phyloP scores from a whole-genome alignment of 1,139 yeast genomes.

The Magnusiomyces fungicola region DNA sequence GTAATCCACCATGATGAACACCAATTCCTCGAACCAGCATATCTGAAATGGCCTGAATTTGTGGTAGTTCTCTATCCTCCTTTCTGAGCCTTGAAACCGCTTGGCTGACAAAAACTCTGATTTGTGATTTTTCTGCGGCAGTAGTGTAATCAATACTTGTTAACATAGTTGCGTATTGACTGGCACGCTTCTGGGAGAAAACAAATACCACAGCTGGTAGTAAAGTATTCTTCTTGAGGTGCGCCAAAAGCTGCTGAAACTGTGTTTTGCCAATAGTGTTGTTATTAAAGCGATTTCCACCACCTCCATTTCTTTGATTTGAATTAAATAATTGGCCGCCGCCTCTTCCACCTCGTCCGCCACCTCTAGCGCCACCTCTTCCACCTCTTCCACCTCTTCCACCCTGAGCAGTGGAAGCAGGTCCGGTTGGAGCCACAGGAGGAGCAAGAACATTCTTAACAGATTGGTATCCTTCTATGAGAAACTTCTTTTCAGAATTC shows the following conservation, averaged over 20 bases:
- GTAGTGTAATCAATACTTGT: constrained; percentile 74
- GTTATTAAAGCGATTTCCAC: too few species aligned
- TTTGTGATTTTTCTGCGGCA: constrained; percentile 78
- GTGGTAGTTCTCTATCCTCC: constrained; percentile 92
- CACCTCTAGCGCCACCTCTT: constrained; percentile 23
- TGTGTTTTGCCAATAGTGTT: constrained; percentile 28
- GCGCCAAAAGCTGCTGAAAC: constrained; percentile 49
- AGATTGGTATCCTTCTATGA: constrained; percentile 53
- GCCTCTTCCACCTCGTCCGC: constrained; percentile 24
- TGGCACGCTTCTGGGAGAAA: constrained; percentile 88
- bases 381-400: constrained; percentile 24
- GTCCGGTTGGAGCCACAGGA: constrained; percentile 34
- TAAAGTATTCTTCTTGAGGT: constrained; percentile 54
- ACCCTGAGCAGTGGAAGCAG: constrained; percentile 20
- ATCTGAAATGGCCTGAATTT: constrained; percentile 73
- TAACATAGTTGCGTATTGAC: constrained; percentile 79
- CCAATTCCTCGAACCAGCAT: constrained; percentile 88
- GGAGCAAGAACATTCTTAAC: constrained; percentile 47
- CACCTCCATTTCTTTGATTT: constrained; percentile 1
- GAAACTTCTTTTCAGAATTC: constrained; percentile 62
- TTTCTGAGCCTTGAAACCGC: constrained; percentile 81
- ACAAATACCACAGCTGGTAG: constrained; percentile 92
- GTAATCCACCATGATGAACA: constrained; percentile 92
- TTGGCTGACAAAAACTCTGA: constrained; percentile 85
- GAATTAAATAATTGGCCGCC: too few species aligned